phyloP scores from a whole-genome alignment of 2,329 filamentous ascomycete genomes.

The Calonectria ilicicola region DNA sequence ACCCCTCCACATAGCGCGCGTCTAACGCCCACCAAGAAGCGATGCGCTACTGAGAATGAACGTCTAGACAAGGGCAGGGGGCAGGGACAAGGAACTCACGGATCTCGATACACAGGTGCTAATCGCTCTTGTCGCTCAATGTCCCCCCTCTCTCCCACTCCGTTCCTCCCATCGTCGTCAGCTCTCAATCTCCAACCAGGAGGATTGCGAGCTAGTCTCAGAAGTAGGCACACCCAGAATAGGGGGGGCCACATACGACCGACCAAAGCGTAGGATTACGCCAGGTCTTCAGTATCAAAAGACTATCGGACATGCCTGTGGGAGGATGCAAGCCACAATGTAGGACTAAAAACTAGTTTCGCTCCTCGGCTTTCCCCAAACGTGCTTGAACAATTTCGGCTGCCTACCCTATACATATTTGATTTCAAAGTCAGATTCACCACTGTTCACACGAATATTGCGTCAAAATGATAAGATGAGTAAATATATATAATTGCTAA shows the following conservation, averaged over 20 bases:
- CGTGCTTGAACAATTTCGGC: background rate
- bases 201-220: background rate
- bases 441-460: background rate
- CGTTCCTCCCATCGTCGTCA: background rate
- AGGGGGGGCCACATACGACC: no score
- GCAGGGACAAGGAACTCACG: conserved; percentile 3
- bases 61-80: background rate
- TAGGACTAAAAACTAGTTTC: background rate
- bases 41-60: background rate
- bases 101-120: background rate
- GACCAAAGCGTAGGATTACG: background rate
- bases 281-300: background rate
- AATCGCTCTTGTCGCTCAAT: background rate
- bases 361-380: background rate
- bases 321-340: background rate
- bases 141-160: background rate
- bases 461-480: background rate
- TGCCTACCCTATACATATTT: background rate
- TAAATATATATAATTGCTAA: background rate
- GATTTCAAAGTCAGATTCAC: background rate
- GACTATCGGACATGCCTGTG: background rate
- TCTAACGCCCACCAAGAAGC: conserved; percentile 3
- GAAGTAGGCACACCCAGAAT: background rate
- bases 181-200: background rate
- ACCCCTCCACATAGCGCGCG: conserved; percentile 6